Conservation (phyloP, 176 grass and related monocot genomes). For the Oryza meridionalis region DNA sequence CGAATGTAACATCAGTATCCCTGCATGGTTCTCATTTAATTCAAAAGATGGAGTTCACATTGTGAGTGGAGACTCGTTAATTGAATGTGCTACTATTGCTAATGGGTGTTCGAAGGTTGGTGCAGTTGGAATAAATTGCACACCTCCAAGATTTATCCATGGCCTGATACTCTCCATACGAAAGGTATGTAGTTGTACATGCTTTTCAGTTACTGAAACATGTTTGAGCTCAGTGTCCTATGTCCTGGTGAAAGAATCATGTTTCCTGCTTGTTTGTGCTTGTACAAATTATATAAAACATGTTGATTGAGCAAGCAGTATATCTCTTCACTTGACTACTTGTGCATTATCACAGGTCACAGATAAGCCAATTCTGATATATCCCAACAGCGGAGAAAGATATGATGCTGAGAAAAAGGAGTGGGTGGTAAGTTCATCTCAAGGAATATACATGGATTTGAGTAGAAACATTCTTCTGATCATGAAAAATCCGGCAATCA, state of each 20-base stretch:
- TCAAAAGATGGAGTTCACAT: conserved; percentile 89
- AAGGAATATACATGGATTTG: not conserved
- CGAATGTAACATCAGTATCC: conserved; percentile 72
- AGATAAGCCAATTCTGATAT: conserved; percentile 92
- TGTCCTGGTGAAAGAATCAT: not conserved
- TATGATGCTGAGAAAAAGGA: conserved; percentile 80
- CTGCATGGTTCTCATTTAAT: conserved; percentile 96
- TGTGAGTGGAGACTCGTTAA: conserved; percentile 81
- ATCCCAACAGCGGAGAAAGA: conserved; percentile 91
- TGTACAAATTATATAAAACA: not conserved
- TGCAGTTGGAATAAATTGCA: conserved; percentile 96
- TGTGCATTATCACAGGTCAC: conserved; percentile 59
- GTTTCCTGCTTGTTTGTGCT: conserved; percentile 8
- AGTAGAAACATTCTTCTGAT: not conserved
- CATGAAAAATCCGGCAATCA: not conserved
- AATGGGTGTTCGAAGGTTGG: conserved; percentile 70
- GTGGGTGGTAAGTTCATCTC: conserved; percentile 83
- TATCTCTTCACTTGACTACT: not conserved
- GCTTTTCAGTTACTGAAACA: not conserved
- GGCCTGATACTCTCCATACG: conserved; percentile 66
- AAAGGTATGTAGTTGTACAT: conserved; percentile 54
- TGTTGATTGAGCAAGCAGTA: not conserved
- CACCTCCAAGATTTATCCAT: conserved; percentile 93
- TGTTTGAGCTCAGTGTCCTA: conserved; percentile 5
- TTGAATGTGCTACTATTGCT: conserved; percentile 79